Conservation (phyloP, 768 basidiomycete genomes). For the Suillus subluteus region DNA sequence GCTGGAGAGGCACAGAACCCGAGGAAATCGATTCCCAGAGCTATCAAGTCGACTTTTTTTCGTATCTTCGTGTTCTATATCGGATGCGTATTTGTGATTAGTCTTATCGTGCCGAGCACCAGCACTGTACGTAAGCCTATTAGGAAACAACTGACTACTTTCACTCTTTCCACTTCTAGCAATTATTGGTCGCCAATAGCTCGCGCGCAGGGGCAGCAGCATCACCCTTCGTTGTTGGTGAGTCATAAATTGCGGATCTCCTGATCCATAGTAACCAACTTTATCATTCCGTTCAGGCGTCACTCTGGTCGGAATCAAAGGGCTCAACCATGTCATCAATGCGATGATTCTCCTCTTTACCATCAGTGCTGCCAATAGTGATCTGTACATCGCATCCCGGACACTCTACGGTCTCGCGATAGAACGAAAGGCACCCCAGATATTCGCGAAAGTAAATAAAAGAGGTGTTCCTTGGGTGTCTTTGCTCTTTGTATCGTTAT, state of each 20-base stretch:
- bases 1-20: constrained; percentile 70
- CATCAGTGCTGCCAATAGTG: constrained; percentile 65
- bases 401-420: constrained; percentile 57
- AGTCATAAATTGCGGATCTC: constrained; percentile 33
- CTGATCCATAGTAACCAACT: background rate
- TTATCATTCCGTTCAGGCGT: constrained; percentile 30
- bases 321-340: constrained; percentile 67
- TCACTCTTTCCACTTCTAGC: constrained; percentile 15
- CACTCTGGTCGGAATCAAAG: constrained; percentile 56
- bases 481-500: constrained; percentile 54
- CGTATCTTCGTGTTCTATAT: constrained; percentile 68
- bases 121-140: constrained; percentile 43
- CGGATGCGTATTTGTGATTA: constrained; percentile 71
- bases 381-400: constrained; percentile 60
- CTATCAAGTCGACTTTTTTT: constrained; percentile 67
- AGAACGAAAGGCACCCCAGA: constrained; percentile 52
- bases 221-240: constrained; percentile 65
- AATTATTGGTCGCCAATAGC: constrained; percentile 43
- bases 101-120: constrained; percentile 68
- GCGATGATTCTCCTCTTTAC: constrained; percentile 65
- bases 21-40: constrained; percentile 71
- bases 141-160: constrained; percentile 28
- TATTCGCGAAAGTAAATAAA: constrained; percentile 49
- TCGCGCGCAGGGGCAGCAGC: constrained; percentile 54
- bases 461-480: constrained; percentile 50